Percentiles rank a stretch among this genome's conserved stretches.
phyloP scores from a whole-genome alignment of 495 filamentous ascomycete genomes.

The Terfezia boudieri region DNA sequence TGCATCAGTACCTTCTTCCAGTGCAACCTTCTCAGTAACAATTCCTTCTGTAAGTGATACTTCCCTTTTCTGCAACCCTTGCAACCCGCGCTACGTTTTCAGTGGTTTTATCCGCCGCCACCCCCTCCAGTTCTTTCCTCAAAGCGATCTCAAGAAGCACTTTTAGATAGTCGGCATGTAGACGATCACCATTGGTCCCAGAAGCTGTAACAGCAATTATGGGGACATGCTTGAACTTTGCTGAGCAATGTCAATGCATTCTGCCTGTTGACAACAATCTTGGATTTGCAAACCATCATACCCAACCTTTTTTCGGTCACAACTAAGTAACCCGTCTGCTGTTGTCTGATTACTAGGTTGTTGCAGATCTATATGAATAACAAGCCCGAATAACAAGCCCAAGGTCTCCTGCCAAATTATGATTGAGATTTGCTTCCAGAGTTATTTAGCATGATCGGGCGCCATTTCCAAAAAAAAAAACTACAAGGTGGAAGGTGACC shows the following conservation, averaged over 20 bases:
- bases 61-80: background rate
- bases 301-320: slow-evolving; percentile 9
- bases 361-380: slow-evolving; percentile 11
- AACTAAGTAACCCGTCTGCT: slow-evolving; percentile 3
- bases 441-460: background rate
- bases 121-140: background rate
- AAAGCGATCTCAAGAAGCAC: slow-evolving; percentile 5
- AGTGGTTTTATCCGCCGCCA: too few relatives aligned
- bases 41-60: too few relatives aligned
- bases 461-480: background rate
- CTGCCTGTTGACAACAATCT: slow-evolving; percentile 10
- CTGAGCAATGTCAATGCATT: slow-evolving; percentile 10
- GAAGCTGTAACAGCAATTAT: slow-evolving; percentile 14
- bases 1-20: background rate
- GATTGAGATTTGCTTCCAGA: background rate
- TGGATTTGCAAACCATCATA: slow-evolving; percentile 10
- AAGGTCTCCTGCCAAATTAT: background rate
- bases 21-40: background rate
- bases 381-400: slow-evolving; percentile 14
- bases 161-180: slow-evolving; percentile 6
- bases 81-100: background rate
- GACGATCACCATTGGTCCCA: slow-evolving; percentile 7
- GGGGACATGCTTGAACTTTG: slow-evolving; percentile 7
- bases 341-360: background rate
- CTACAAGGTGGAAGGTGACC: background rate